These are phyloP conservation scores for Pyronema domesticum DNA, from an alignment of 495 filamentous ascomycete species.

Conservation along the genomic window DNA sequence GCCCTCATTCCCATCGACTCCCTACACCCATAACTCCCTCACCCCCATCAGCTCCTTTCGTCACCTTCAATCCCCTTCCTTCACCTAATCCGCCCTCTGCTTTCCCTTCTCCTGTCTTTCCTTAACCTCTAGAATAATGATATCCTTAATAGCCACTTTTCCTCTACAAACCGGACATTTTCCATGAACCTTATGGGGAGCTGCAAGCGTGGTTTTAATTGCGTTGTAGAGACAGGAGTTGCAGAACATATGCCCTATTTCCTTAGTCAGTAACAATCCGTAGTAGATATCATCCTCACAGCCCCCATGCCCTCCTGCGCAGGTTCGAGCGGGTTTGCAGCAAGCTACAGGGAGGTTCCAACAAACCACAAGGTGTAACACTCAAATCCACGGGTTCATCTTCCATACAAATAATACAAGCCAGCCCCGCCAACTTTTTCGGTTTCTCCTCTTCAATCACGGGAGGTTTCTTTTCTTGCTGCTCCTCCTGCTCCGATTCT, in stretches of 20 bases:
- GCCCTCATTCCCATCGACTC: no score
- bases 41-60: no score
- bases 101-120: background rate
- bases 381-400: conserved; percentile 47
- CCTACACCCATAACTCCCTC: no score
- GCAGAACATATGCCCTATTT: conserved; percentile 71
- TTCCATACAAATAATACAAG: conserved; percentile 81
- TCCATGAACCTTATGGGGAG: conserved; percentile 13
- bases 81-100: background rate
- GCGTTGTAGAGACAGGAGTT: conserved; percentile 61
- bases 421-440: conserved; percentile 36
- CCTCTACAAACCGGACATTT: conserved; percentile 21
- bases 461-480: conserved; percentile 32
- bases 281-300: background rate
- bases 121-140: conserved; percentile 21
- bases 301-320: no score
- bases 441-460: conserved; percentile 35
- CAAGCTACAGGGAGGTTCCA: background rate
- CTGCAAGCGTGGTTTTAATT: conserved; percentile 39
- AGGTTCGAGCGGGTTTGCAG: no score
- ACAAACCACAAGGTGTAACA: conserved; percentile 58
- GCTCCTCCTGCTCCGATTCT: conserved; percentile 26
- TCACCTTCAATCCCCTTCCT: no score
- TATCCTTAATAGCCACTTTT: conserved; percentile 21
- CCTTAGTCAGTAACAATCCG: no score